Base-by-base conservation (phyloP, 192 early-diverging fungal species). In the Lunasporangiospora selenospora region DNA sequence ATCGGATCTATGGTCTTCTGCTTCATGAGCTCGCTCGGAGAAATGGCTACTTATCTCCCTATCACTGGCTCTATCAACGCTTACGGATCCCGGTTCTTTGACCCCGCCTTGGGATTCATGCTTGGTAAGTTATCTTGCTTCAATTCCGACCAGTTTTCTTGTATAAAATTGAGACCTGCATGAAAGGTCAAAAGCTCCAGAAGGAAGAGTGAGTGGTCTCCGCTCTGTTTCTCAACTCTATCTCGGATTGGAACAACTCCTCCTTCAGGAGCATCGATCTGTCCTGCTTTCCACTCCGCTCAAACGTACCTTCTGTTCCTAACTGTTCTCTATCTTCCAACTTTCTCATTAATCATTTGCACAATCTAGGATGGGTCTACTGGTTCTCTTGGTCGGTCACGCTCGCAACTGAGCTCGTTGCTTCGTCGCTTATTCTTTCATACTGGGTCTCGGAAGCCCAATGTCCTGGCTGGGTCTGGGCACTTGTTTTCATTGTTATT, bases 31-130 rank as follows among this genome's bases (percentile, higher is more conserved):
- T 88, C 84, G 58, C 79, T 94, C 57, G 91, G 88, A 49, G 92
- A 94, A 60, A 88, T 95, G 88, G 88, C 92, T 2, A 86, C 93
- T 7, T 84, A 86, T 18, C 85, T 95, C 39, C 93, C 93, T n/a
- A 83, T 58, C 52, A 62, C 89, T 23, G 93, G 91, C 36, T 85
- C 90, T 12, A 92, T 93, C 61, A 90, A 87, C 62, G 83, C 85
- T 36, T 88, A 89, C 70, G 88, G 83, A 8, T 67, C 83, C 16
- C 87, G 90, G 34, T 95, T 93, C 53, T 79, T 93, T 37, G 92
- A 93, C 75, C 92, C 92, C 10, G 82, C 90, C 18, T 62, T 89
- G 24, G 87, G 87, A 2, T 87, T 87, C 63, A 86, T 85, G 12
- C 77, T 86, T 16, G 87, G 87, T 58, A 53, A 37, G 33, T 52